These are phyloP conservation scores for Cyberlindnera samutprakarnensis DNA, from an alignment of 805 yeast species.

Conservation along the genomic window DNA sequence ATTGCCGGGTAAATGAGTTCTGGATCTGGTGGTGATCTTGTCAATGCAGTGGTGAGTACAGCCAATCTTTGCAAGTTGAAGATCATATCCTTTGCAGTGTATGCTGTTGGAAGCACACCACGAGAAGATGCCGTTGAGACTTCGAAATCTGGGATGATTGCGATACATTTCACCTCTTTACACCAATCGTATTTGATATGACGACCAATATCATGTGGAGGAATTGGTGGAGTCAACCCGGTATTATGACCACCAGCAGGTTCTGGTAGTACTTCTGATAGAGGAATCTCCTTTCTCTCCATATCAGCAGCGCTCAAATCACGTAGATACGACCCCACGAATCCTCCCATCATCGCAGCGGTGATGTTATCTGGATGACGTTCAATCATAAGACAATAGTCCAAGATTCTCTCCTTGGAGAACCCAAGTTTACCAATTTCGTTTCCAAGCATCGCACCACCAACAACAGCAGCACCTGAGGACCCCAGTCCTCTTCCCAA, in stretches of 20 bases:
- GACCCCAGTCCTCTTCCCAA: conserved; percentile 96
- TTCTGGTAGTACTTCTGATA: conserved; percentile 76
- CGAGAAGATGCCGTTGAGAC: conserved; percentile 89
- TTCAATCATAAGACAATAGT: conserved; percentile 94
- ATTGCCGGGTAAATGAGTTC: conserved; percentile 84
- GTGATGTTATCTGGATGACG: conserved; percentile 98
- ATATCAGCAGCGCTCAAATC: conserved; percentile 68
- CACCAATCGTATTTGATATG: conserved; percentile 84
- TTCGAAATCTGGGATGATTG: conserved; percentile 91
- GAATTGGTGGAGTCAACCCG: conserved; percentile 65
- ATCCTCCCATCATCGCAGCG: conserved; percentile 99
- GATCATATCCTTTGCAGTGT: conserved; percentile 73
- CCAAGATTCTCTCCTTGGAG: conserved; percentile 76
- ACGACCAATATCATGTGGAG: conserved; percentile 83
- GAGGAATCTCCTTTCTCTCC: conserved; percentile 73
- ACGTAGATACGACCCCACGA: conserved; percentile 89
- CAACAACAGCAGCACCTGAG: conserved; percentile 97
- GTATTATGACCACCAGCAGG: conserved; percentile 66
- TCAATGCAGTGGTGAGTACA: conserved; percentile 84
- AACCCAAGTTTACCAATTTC: conserved; percentile 71
- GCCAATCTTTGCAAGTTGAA: conserved; percentile 93
- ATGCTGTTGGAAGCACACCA: conserved; percentile 78
- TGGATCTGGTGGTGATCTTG: conserved; percentile 76
- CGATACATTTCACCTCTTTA: conserved; percentile 73
- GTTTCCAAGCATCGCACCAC: conserved; percentile 87